Base-by-base conservation (phyloP, 2,329 filamentous ascomycete species). In the Drechslerella stenobrocha region DNA sequence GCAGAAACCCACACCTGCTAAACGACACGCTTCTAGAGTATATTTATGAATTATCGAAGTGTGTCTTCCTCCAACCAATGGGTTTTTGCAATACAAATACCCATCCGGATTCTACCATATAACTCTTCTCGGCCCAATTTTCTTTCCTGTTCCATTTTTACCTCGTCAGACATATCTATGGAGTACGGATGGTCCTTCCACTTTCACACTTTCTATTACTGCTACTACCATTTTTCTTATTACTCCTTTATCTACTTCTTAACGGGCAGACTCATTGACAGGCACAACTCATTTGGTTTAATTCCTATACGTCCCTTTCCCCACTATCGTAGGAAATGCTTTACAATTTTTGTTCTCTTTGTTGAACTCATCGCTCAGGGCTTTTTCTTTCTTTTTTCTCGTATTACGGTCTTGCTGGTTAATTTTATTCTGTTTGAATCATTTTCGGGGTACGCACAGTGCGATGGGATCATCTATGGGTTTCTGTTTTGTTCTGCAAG, bases 221-320 rank as follows among this genome's bases (percentile, higher is more conserved):
- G 23, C 23, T 35, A 42, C 35, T 58, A 52, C 53, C 52, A 34
- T 40, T 48, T 52, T 57, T 42, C 35, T 37, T 28, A 42, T 52
- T 57, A 47, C 30, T 34, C 7, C 23, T 59, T 20, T 47, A 26
- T 35, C 50, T 37, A 26, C 28, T 58, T 37, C 59, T 59, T 45
- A 24, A 44, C 52, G 67, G 55, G 56, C 51, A 58, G 56, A 58
- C 52, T 60, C 57, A 60, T 60, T 60, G 35, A 44, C 59, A 61
- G 63, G 63, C 67, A 64, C 53, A 70, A 56, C 55, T 60, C 57
- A 70, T 67, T 52, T 70, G 52, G 20, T 50, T 60, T 53, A 40
- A 42, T 50, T 50, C 32, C 13, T 60, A 42, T n/a, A 34, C 11
- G 23, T 48, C 45, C 28, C 11, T 44, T 42, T 52, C 22, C 22